These are phyloP conservation scores for Neurospora sp. DNA, from an alignment of 2,329 filamentous ascomycete species.

Conservation along the genomic window DNA sequence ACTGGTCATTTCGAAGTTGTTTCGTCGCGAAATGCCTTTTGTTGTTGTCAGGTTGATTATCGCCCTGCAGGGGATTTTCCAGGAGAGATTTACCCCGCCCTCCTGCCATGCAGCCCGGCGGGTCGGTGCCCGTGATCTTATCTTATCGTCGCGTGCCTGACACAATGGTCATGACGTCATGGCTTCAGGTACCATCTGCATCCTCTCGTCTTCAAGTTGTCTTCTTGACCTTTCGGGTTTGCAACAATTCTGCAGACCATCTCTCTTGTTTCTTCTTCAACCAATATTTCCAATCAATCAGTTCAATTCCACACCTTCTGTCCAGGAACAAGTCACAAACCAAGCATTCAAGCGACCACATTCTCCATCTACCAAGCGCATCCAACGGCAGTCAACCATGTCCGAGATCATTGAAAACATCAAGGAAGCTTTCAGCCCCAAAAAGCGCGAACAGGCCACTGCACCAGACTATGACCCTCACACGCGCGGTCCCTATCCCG, in stretches of 20 bases:
- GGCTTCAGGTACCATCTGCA: not conserved
- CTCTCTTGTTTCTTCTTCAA: not conserved
- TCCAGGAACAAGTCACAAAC: not conserved
- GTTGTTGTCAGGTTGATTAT: not conserved
- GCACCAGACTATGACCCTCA: slow-evolving; percentile 12
- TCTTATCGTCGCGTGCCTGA: not conserved
- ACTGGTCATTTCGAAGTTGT: not conserved
- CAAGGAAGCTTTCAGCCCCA: slow-evolving; percentile 15
- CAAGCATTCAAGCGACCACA: not conserved
- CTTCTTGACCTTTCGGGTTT: not conserved
- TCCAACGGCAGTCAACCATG: slow-evolving; percentile 6
- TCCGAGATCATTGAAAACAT: slow-evolving; percentile 15
- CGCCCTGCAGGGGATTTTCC: not conserved
- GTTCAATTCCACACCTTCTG: not conserved
- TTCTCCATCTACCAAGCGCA: not conserved
- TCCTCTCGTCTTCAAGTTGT: not conserved
- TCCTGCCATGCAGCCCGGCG: not conserved
- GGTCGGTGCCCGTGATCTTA: not conserved
- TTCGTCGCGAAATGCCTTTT: not conserved
- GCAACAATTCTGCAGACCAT: not conserved
- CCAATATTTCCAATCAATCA: not conserved
- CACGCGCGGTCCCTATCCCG: slow-evolving; percentile 12
- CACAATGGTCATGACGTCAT: not conserved
- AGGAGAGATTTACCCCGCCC: not conserved
- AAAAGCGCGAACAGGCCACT: slow-evolving; percentile 15